These are phyloP conservation scores for Purpureocillium takamizusanense DNA, from an alignment of 2,329 filamentous ascomycete species.

Conservation along the genomic window DNA sequence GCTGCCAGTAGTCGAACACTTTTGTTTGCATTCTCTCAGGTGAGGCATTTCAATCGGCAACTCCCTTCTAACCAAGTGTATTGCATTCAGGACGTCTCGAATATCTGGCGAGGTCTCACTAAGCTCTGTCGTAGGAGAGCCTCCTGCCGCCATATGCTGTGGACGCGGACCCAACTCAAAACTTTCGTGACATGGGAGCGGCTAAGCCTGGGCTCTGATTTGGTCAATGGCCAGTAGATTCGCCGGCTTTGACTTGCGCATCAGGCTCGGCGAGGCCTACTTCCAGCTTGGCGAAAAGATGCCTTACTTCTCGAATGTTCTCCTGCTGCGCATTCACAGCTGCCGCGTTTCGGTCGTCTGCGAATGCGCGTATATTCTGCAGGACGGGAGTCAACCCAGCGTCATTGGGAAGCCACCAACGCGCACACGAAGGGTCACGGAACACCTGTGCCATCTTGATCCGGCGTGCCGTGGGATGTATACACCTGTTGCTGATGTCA, in stretches of 20 bases:
- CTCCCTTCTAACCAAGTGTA: too few relatives aligned
- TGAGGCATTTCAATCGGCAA: too few relatives aligned
- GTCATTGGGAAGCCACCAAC: conserved; percentile 86
- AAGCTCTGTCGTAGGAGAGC: too few relatives aligned
- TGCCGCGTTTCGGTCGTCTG: conserved; percentile 62
- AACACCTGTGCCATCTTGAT: conserved; percentile 69
- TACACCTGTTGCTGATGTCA: conserved; percentile 51
- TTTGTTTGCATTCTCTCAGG: too few relatives aligned
- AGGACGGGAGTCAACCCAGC: conserved; percentile 68
- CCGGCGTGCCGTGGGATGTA: conserved; percentile 69
- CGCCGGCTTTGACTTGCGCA: not conserved
- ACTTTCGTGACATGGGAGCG: too few relatives aligned
- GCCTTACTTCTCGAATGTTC: conserved; percentile 65
- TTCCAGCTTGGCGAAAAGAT: conserved; percentile 57
- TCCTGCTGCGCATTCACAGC: conserved; percentile 50
- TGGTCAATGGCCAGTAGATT: too few relatives aligned
- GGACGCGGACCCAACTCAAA: too few relatives aligned
- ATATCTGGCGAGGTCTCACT: too few relatives aligned
- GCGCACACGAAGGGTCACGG: conserved; percentile 57
- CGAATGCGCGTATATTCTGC: conserved; percentile 69
- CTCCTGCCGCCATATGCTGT: too few relatives aligned
- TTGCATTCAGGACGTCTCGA: too few relatives aligned
- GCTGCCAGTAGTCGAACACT: too few relatives aligned
- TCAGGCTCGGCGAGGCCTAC: conserved; percentile 8
- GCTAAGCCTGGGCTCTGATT: too few relatives aligned